Evolutionary conservation across 345 rosid species (phyloP), one percentile per base, ranked within the genome.

Genomic region (Pistacia atlantica): DNA sequence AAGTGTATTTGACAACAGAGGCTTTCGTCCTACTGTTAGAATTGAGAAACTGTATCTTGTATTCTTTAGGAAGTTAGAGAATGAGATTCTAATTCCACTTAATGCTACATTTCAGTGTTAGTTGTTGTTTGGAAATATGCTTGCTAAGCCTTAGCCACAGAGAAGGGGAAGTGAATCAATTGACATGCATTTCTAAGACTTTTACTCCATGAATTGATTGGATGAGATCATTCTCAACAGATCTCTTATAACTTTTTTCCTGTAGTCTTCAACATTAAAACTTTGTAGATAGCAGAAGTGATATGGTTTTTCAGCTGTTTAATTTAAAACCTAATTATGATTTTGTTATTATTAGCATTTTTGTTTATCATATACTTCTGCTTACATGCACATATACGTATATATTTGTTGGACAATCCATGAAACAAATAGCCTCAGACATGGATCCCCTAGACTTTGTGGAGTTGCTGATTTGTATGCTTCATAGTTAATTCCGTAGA

Each of bases 1-100:
- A 51, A 20, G 22, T 4, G 33, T 51, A 0, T 14, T 51, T 68
- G 20, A 28, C 20, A 69, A 14, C 16, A 14, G 45, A 20, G 49
- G 11, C 10, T 68, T 12, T 67, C 31, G 1, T 2, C 33, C 35
- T 3, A 14, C 51, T 2, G 37, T 37, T 12, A 16, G 56, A 11
- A 6, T 35, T 70, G 48, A 31, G 61, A 54, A 69, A 70, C 55
- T 31, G 33, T 31, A 31, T 17, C 35, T 58, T 37, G 31, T 70
- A 3, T 55, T 17, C 51, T 55, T 70, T 28, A 35, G 65, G 62
- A 56, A 70, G n/a, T n/a, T 71, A 4, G 73, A 69, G 46, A 17
- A 33, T 71, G 59, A 11, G 4, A 67, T 67, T 67, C 70, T 28
- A 46, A 12, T 67, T 67, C 54, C 31, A 22, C 52, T 46, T 12